A percentile compares a stretch with the other conserved stretches of the same genome.
phyloP scores from a whole-genome alignment of 2,329 filamentous ascomycete genomes.

The Fusarium sp. region DNA sequence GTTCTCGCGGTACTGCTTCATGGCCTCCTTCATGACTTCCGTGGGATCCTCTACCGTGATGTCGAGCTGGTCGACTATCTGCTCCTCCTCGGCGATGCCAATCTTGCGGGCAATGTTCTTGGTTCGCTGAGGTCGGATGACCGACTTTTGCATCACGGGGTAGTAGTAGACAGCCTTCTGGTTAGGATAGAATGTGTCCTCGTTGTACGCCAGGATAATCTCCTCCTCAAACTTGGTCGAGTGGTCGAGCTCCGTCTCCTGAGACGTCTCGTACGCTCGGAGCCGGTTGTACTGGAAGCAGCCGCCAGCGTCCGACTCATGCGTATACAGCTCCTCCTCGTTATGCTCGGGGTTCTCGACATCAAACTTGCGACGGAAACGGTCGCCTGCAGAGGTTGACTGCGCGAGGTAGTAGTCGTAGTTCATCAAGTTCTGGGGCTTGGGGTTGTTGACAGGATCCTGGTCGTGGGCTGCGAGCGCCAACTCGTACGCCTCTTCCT shows the following conservation, averaged over 20 bases:
- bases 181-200: slow-evolving; percentile 61
- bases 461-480: slow-evolving; percentile 66
- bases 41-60: slow-evolving; percentile 67
- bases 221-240: slow-evolving; percentile 73
- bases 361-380: slow-evolving; percentile 72
- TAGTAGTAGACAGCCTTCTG: slow-evolving; percentile 75
- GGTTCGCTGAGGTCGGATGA: slow-evolving; percentile 71
- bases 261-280: slow-evolving; percentile 73
- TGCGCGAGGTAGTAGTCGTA: slow-evolving; percentile 76
- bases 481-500: slow-evolving; percentile 63
- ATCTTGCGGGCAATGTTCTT: slow-evolving; percentile 71
- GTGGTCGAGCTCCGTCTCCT: slow-evolving; percentile 68
- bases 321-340: slow-evolving; percentile 66
- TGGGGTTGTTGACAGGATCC: slow-evolving; percentile 67
- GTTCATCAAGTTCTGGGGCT: slow-evolving; percentile 69
- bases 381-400: slow-evolving; percentile 58
- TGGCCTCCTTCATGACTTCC: slow-evolving; percentile 64
- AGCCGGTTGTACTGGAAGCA: slow-evolving; percentile 72
- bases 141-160: slow-evolving; percentile 73
- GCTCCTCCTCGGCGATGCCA: slow-evolving; percentile 62
- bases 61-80: slow-evolving; percentile 67
- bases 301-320: slow-evolving; percentile 58
- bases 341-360: slow-evolving; percentile 66
- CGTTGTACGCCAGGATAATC: slow-evolving; percentile 69
- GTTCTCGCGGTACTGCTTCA: slow-evolving; percentile 64